phyloP scores from a whole-genome alignment of 305 asterid species.

The Rubia balearica region DNA sequence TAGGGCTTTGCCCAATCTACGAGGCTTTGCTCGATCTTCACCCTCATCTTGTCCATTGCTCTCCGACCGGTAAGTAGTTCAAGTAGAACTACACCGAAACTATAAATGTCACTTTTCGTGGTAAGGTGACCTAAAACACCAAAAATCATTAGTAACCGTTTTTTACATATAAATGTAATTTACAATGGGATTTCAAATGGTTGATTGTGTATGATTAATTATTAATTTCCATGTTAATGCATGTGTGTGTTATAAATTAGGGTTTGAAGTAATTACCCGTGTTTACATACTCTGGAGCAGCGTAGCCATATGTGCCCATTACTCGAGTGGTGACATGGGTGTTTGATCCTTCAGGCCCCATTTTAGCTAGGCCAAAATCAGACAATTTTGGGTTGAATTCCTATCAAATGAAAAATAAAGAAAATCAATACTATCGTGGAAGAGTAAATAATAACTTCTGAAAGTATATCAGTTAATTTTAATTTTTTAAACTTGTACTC shows the following conservation, averaged over 20 bases:
- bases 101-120: conserved; percentile 77
- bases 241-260: too few species aligned
- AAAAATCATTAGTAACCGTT: background rate
- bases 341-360: conserved; percentile 94
- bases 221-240: too few species aligned
- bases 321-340: conserved; percentile 87
- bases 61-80: conserved; percentile 80
- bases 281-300: conserved; percentile 89
- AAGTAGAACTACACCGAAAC: conserved; percentile 84
- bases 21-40: conserved; percentile 60
- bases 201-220: too few species aligned
- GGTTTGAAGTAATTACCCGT: conserved; percentile 39
- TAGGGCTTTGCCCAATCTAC: conserved; percentile 81
- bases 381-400: conserved; percentile 83
- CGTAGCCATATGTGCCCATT: conserved; percentile 90
- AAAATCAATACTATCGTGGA: background rate
- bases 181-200: too few species aligned
- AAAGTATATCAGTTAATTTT: too few species aligned
- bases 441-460: too few species aligned
- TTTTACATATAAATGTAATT: too few species aligned
- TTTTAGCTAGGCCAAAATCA: conserved; percentile 79
- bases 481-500: too few species aligned
- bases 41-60: conserved; percentile 69
- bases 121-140: conserved; percentile 68
- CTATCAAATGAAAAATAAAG: conserved; percentile 21